Evolutionary conservation across 345 rosid species (phyloP).

Genomic region (Euphorbia lathyris): DNA sequence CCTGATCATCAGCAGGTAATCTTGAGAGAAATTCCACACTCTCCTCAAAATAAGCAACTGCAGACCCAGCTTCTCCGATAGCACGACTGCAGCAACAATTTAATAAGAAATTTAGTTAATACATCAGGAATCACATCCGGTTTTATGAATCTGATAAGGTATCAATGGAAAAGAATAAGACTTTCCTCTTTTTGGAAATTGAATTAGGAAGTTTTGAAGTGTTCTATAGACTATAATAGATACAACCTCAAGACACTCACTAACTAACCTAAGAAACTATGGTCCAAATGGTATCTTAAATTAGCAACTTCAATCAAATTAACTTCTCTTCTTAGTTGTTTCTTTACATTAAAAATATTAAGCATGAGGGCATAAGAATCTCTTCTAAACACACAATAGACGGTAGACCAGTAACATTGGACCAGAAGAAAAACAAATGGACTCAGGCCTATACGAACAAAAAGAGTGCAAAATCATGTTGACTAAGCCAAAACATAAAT

Average conservation of each 20-base stretch:
- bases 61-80: constrained; percentile 71
- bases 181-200: not conserved
- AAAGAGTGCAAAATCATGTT: not conserved
- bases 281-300: not conserved
- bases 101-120: not conserved
- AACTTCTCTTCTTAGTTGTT: not conserved
- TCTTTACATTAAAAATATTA: too few species aligned
- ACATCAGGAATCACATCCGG: not conserved
- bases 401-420: not conserved
- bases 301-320: not conserved
- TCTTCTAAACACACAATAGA: not conserved
- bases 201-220: not conserved
- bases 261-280: not conserved
- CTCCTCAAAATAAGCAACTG: constrained; percentile 79
- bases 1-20: constrained; percentile 70
- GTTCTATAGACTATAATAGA: too few species aligned
- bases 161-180: not conserved
- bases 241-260: not conserved
- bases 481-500: not conserved
- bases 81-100: constrained; percentile 65
- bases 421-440: not conserved
- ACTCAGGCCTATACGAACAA: not conserved
- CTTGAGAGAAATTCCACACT: constrained; percentile 75
- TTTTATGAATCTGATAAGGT: not conserved
- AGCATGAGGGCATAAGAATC: not conserved